Base-by-base conservation (phyloP, 2,329 filamentous ascomycete species). In the Arachnomyces sp. region DNA sequence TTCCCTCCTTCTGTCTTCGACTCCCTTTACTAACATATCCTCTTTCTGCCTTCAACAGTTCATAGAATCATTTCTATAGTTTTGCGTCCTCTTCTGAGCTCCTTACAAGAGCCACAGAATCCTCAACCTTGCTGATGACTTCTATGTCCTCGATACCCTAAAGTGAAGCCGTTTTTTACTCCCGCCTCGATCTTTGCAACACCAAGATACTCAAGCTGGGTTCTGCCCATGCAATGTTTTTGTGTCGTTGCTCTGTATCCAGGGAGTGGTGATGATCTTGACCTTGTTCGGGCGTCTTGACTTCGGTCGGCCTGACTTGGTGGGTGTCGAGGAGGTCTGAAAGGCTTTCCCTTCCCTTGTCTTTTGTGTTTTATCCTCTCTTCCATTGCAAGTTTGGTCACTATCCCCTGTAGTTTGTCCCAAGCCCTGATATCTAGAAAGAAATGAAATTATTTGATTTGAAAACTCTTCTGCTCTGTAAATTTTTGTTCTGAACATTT, bases 61-160 rank as follows among this genome's bases (percentile, higher is more conserved):
- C 66, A 69, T 67, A 87, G 85, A 89, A 90, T 90, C 86, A 86
- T 86, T 93, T 94, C 84, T 94, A 89, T 88, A 95, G 87, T 89
- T 82, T 76, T 86, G 80, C 80, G 88, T 60, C 84, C 77, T 75
- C 76, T 80, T 86, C 85, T 92, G 83, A 86, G 80, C 83, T 90
- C 78, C 80, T 79, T 77, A 88, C 77, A 84, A 75, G 75, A 94
- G 88, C 85, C 78, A 87, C 84, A 90, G 83, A 87, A 72, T 74
- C 78, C 80, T 80, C 78, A 90, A 81, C 84, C 86, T 87, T 86
- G 85, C 84, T 86, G 86, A 93, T 92, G 86, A 93, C 67, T 69
- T 49, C 57, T 58, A 85, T 77, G 82, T 86, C 86, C 84, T 86
- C 86, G 80, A 74, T 75, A 71, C 82, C 83, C 81, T 78, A 86